Percentiles rank a stretch among this genome's conserved stretches.
Conservation (phyloP, 495 filamentous ascomycete species). For the Aspergillus hancockii region DNA sequence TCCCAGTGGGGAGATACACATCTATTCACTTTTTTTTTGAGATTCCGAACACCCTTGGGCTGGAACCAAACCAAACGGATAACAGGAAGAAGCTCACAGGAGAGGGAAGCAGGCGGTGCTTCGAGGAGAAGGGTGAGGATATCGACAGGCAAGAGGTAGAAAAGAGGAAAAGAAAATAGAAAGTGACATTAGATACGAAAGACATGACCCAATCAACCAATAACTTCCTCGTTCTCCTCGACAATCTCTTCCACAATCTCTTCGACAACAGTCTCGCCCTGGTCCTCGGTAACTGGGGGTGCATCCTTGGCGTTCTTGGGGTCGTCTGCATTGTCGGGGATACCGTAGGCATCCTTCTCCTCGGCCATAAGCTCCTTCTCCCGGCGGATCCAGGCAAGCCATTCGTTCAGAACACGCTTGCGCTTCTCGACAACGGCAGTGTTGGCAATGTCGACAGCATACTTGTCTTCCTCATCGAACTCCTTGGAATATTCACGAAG, state of each 20-base stretch:
- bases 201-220: slow-evolving; percentile 41
- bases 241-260: slow-evolving; percentile 94
- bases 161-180: slow-evolving; percentile 30
- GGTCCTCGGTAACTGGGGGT: slow-evolving; percentile 47
- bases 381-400: slow-evolving; percentile 78
- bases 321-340: slow-evolving; percentile 64
- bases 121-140: slow-evolving; percentile 21
- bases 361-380: slow-evolving; percentile 72
- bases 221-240: slow-evolving; percentile 88
- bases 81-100: slow-evolving; percentile 21
- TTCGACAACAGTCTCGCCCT: slow-evolving; percentile 74
- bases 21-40: slow-evolving; percentile 30
- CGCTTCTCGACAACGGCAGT: slow-evolving; percentile 88
- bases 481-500: slow-evolving; percentile 91
- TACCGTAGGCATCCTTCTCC: slow-evolving; percentile 67
- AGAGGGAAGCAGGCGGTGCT: slow-evolving; percentile 11
- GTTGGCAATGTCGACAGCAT: slow-evolving; percentile 88
- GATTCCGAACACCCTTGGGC: slow-evolving; percentile 19
- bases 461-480: slow-evolving; percentile 93
- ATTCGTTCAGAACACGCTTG: slow-evolving; percentile 82
- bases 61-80: slow-evolving; percentile 24
- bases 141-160: slow-evolving; percentile 24
- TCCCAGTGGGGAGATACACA: slow-evolving; percentile 21
- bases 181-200: slow-evolving; percentile 45
- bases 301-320: slow-evolving; percentile 54